Evolutionary conservation across 805 yeast genomes (phyloP), one percentile per base, ranked within the genome.

Genomic region (Komagataella pastoris): DNA sequence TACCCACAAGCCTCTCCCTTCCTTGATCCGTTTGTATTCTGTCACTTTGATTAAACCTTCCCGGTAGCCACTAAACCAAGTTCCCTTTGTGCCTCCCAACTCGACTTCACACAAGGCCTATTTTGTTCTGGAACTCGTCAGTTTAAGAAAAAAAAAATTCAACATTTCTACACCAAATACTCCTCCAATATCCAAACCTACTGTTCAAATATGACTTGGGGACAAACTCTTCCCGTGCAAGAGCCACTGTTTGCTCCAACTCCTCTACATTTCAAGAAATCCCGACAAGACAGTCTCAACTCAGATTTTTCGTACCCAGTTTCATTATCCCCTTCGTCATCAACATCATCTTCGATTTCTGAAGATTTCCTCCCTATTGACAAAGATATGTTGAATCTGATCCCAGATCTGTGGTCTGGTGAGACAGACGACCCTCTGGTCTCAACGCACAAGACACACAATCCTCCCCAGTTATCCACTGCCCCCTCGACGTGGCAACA

Each of bases 331-430:
- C 40, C 40, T 14, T 30, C 40, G 14, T 30, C 40, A 10, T 30
- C 40, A 30, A 30, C 40, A 30, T 30, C 40, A 30, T 30, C 40
- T 4, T 30, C 40, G 4, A 30, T 30, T 10, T 45, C 47, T 19
- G 47, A 19, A 18, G 47, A 45, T 12, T 10, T 18, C 14, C 23
- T 30, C 40, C 40, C 40, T 30, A 30, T 30, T 8, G 50, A 49
- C 17, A 46, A 55, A 14, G 54, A 53, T 17, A 58, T 59, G 62
- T 57, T 59, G 60, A 59, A 54, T 17, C 49, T 61, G 44, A 55
- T 61, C 30, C 65, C 65, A 10, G 57, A 59, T 46, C 48, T 61
- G 7, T 61, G 65, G 65, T 46, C 57, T 4, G 58, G 55, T n/a
- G 50, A 52, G 24, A 10, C 14, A 17, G 21, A 44, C 52, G 40